Evolutionary conservation across 352 stramenopile genomes (phyloP).

Genomic region (Pilasporangium apinafurcum): DNA sequence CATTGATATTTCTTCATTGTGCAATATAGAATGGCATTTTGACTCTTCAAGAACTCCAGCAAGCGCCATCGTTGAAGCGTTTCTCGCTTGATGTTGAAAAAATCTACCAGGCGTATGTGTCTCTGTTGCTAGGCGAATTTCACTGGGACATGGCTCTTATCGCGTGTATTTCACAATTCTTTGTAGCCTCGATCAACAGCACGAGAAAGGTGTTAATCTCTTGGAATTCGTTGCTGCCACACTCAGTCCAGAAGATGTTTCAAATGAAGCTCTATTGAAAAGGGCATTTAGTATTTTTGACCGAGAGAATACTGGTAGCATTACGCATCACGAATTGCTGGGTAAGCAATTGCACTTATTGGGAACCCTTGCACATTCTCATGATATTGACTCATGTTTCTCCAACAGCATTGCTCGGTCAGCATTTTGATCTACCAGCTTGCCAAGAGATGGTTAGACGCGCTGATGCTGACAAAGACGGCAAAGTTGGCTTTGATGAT

Average conservation of each 20-base stretch:
- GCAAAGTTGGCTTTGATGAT: constrained; percentile 63
- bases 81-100: constrained; percentile 64
- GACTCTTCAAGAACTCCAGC: constrained; percentile 59
- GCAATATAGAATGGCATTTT: constrained; percentile 46
- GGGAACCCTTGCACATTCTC: not conserved
- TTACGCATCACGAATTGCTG: constrained; percentile 49
- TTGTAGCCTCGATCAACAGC: constrained; percentile 59
- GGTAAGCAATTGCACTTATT: constrained; percentile 2
- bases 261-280: constrained; percentile 44
- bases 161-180: not conserved
- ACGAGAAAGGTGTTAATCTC: constrained; percentile 68
- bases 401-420: constrained; percentile 28
- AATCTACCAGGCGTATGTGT: constrained; percentile 48
- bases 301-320: constrained; percentile 46
- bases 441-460: constrained; percentile 68
- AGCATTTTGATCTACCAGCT: constrained; percentile 44
- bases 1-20: too few relatives aligned
- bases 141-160: constrained; percentile 2
- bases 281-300: constrained; percentile 60
- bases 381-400: not conserved
- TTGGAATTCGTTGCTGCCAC: constrained; percentile 77
- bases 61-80: constrained; percentile 34
- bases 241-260: constrained; percentile 47
- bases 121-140: not conserved
- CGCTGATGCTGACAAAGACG: constrained; percentile 53